Base-by-base conservation (phyloP, 306 rosid species). In the Acacia melanoxylon region DNA sequence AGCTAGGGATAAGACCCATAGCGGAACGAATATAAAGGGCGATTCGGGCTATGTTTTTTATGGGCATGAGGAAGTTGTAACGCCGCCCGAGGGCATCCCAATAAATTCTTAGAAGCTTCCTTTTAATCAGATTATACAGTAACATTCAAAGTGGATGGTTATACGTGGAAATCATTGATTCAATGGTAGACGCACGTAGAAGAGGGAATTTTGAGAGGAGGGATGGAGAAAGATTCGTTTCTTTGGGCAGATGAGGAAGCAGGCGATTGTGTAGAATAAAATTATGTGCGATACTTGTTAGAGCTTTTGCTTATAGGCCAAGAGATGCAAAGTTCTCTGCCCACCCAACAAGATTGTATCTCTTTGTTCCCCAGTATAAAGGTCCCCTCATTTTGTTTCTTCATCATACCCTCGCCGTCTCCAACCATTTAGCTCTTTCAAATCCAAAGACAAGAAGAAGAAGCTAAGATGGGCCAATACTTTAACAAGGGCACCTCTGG, bases 291-390 rank as follows among this genome's bases (percentile, higher is more conserved):
- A 17, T 15, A 31, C 75, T 59, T 71, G 27, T 16, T 10, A 31
- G 27, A 70, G 59, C 71, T 20, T 63, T 84, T 83, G 73, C 93
- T 90, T 90, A 74, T 80, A 80, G 69, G 46, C 81, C 1, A 87
- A 84, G 91, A 72, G 72, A 89, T 86, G 68, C 82, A 87, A 81
- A 65, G 84, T 91, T 81, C 88, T 79, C 81, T 80, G 48, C 88
- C 86, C 44, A 73, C 49, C 40, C 40, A 27, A 24, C 92, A 87
- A 84, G 94, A 78, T 75, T 79, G 52, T 48, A 51, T 20, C 79
- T 68, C 56, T 83, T 72, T 62, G n/a, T 56, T 69, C 51, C 41
- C 41, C 1, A 6, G 67, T 25, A 87, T 62, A 82, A 68, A 82
- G 45, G 5, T 72, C 81, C 58, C 73, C 13, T 37, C 52, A 24